Evolutionary conservation across 2,329 filamentous ascomycete species (phyloP).

Genomic region (Escovopsis weberi): DNA sequence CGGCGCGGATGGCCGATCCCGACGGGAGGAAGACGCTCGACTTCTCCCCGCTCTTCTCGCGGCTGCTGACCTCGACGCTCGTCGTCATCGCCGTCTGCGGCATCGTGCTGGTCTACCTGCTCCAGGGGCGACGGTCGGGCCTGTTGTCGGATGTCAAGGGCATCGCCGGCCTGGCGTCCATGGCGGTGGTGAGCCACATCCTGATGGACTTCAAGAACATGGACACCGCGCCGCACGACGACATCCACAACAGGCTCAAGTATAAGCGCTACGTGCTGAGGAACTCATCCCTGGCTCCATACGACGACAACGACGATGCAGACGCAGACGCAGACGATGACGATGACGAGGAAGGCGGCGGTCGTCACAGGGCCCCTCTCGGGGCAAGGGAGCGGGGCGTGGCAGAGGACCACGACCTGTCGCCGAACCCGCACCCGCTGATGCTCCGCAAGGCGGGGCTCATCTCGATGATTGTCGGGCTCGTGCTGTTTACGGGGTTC

Average conservation of each 20-base stretch:
- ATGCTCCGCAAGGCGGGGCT: slow-evolving; percentile 49
- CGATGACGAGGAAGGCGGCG: too few relatives aligned
- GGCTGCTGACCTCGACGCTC: slow-evolving; percentile 42
- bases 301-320: slow-evolving; percentile 29
- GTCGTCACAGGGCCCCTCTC: not conserved
- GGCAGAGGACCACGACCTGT: slow-evolving; percentile 34
- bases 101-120: slow-evolving; percentile 41
- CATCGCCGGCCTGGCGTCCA: slow-evolving; percentile 59
- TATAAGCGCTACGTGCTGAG: slow-evolving; percentile 52
- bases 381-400: slow-evolving; percentile 25
- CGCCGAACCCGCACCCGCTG: slow-evolving; percentile 50
- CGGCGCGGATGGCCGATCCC: slow-evolving; percentile 26
- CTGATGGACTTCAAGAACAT: slow-evolving; percentile 60
- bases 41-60: slow-evolving; percentile 44
- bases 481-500: slow-evolving; percentile 40
- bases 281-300: slow-evolving; percentile 56
- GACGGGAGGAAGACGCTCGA: slow-evolving; percentile 36
- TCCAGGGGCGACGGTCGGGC: slow-evolving; percentile 49
- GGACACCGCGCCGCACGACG: slow-evolving; percentile 49
- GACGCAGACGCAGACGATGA: too few relatives aligned
- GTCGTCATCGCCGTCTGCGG: slow-evolving; percentile 43
- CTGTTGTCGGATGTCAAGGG: slow-evolving; percentile 55
- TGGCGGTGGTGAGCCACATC: slow-evolving; percentile 61
- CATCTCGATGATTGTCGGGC: slow-evolving; percentile 43
- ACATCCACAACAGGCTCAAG: slow-evolving; percentile 55